Conservation (phyloP, 2,329 filamentous ascomycete species). For the Raffaelea arxii region DNA sequence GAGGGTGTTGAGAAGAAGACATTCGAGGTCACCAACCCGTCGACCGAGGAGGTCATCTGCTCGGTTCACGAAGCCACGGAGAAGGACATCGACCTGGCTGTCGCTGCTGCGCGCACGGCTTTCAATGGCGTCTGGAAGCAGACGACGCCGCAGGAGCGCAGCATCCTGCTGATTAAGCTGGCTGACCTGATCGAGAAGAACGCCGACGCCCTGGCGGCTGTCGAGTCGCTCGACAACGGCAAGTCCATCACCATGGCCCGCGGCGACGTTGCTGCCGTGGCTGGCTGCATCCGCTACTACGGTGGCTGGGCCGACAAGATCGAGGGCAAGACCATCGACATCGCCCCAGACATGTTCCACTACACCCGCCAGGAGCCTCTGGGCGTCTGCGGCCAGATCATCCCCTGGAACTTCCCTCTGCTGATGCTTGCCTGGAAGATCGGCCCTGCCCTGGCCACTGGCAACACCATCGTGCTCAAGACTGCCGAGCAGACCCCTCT, state of each 20-base stretch:
- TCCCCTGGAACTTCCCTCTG: constrained; percentile 82
- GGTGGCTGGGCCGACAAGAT: constrained; percentile 91
- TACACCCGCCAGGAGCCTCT: constrained; percentile 74
- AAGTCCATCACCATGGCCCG: constrained; percentile 70
- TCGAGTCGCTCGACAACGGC: constrained; percentile 84
- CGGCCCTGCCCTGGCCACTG: constrained; percentile 60
- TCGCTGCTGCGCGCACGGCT: constrained; percentile 75
- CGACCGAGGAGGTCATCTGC: constrained; percentile 75
- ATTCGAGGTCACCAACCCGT: constrained; percentile 86
- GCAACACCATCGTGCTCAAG: constrained; percentile 66
- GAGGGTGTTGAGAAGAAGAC: constrained; percentile 76
- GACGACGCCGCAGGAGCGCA: constrained; percentile 60
- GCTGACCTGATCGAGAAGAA: constrained; percentile 76
- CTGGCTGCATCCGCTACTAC: constrained; percentile 72
- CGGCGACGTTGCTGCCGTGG: constrained; percentile 60
- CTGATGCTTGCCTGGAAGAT: constrained; percentile 81
- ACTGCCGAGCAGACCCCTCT: constrained; percentile 69
- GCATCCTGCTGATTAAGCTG: constrained; percentile 62
- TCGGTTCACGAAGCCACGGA: constrained; percentile 77
- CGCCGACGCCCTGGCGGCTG: constrained; percentile 61
- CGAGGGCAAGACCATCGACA: constrained; percentile 76
- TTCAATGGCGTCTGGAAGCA: constrained; percentile 66
- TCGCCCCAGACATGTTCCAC: constrained; percentile 67
- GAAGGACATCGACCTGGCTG: constrained; percentile 75
- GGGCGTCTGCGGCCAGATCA: constrained; percentile 78